Percentiles rank a stretch among this genome's conserved stretches.
These are phyloP conservation scores for Poa annua DNA, from an alignment of 176 grass and related monocot species.

Conservation along the genomic window DNA sequence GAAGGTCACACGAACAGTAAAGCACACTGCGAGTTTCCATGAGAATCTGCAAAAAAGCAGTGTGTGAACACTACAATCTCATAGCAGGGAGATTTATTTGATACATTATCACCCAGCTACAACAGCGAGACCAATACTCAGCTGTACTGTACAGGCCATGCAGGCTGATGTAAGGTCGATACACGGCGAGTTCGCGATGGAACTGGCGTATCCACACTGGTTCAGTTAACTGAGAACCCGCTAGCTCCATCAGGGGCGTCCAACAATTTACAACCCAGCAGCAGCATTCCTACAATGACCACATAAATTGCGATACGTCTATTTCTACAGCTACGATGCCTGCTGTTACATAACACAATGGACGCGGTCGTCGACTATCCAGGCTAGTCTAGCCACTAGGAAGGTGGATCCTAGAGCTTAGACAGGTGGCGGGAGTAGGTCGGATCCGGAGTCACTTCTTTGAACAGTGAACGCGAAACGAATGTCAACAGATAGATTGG, in stretches of 20 bases:
- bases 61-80: neutral
- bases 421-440: neutral
- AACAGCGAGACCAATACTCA: neutral
- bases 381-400: neutral
- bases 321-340: neutral
- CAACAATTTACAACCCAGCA: conserved; percentile 10
- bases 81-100: neutral
- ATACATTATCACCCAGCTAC: conserved; percentile 15
- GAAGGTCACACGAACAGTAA: neutral
- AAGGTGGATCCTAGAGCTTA: neutral
- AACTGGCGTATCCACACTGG: neutral
- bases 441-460: too few species aligned
- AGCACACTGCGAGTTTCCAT: neutral
- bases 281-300: conserved; percentile 3
- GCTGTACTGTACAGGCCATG: conserved; percentile 31
- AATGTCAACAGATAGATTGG: neutral
- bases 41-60: neutral
- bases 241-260: conserved; percentile 2
- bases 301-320: neutral
- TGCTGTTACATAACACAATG: neutral
- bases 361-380: neutral
- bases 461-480: too few species aligned
- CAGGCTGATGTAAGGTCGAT: neutral
- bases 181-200: conserved; percentile 1
- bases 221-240: conserved; percentile 14